Evolutionary conservation across 2,329 filamentous ascomycete species (phyloP).

Genomic region (Curvularia eragrostidis): DNA sequence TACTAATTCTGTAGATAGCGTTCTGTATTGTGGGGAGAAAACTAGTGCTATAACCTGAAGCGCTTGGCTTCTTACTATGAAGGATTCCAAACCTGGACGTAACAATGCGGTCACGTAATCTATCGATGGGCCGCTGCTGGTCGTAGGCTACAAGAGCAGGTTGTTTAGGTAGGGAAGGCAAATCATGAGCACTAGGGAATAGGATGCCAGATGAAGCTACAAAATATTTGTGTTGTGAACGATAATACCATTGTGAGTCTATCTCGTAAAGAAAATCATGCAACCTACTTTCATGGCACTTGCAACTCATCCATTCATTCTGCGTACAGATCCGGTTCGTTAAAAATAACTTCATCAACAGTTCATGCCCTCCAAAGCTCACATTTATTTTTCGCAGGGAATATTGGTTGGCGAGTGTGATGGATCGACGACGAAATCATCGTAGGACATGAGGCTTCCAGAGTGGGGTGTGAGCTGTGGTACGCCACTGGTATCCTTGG

Average conservation of each 20-base stretch:
- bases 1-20: too few species aligned
- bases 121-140: too few species aligned
- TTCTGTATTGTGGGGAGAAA: too few species aligned
- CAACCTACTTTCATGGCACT: not conserved
- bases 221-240: not conserved
- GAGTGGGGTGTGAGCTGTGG: conserved; percentile 6
- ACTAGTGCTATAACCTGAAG: too few species aligned
- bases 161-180: not conserved
- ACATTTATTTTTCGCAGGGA: not conserved
- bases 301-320: not conserved
- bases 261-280: not conserved
- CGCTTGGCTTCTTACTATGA: too few species aligned
- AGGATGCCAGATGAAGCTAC: too few species aligned
- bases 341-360: too few species aligned
- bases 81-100: too few species aligned
- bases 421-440: conserved; percentile 8
- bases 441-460: conserved; percentile 5
- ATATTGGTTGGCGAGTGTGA: conserved; percentile 5
- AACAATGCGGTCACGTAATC: too few species aligned
- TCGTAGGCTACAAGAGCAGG: not conserved
- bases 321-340: not conserved
- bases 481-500: conserved; percentile 1
- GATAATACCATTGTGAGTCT: not conserved
- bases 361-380: not conserved
- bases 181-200: not conserved